Base-by-base conservation (phyloP, 1,284 basidiomycete species). In the Afroboletus lepidellus region DNA sequence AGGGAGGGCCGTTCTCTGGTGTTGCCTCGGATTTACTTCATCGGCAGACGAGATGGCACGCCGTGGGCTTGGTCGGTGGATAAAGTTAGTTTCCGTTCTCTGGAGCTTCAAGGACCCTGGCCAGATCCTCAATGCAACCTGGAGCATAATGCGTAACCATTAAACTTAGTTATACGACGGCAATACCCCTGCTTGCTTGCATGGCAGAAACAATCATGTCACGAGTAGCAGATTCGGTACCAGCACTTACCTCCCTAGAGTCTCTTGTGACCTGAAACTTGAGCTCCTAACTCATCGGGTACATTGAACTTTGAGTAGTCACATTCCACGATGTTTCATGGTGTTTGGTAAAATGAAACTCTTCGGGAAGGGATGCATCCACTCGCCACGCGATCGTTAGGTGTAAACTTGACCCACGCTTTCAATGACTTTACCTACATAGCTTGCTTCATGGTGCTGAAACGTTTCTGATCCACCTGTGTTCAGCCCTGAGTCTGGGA, bases 401-500 rank as follows among this genome's bases (percentile, higher is more conserved):
- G 46, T 30, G 25, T 43, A 25, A 49, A 43, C 39, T 53, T 46
- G 54, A 53, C 52, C 52, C 64, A 58, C 57, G 27, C 44, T 48
- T 45, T 48, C 36, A 16, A 18, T 47, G 48, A 41, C 41, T 58
- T 50, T 47, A 45, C 50, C 53, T 47, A 24, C 41, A 48, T 46
- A 21, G 32, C 54, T 56, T 45, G 39, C 60, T 48, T 49, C 53
- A 49, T 49, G 50, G 41, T 33, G 23, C 39, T 59, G 66, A 67
- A 62, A 66, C 50, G 49, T 62, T 64, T 63, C 53, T 47, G 58
- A 65, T 53, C 48, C 41, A 46, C 64, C 36, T 39, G 41, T 3
- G 20, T 32, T 47, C 64, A 48, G 45, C 62, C 63, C 58, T 68
- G 64, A 60, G 58, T 42, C 52, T 47, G 60, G 52, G 58, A 58